Evolutionary conservation across 768 basidiomycete species (phyloP).

Genomic region (Psilocybe cubensis): DNA sequence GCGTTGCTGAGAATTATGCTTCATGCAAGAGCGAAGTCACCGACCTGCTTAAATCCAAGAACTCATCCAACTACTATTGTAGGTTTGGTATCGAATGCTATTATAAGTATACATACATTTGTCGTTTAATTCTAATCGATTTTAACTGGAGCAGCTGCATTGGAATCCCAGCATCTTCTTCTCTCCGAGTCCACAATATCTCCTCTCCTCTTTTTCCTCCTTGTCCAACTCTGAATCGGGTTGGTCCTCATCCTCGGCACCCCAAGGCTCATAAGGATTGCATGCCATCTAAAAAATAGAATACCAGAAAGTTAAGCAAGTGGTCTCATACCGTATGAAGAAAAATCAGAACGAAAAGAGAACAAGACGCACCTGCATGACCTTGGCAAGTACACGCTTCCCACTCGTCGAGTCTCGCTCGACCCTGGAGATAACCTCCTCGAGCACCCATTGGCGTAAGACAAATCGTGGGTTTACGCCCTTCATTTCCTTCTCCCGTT

Average conservation of each 20-base stretch:
- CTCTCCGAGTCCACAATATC: conserved; percentile 80
- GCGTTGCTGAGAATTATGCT: background rate
- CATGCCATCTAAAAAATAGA: conserved; percentile 75
- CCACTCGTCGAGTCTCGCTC: conserved; percentile 68
- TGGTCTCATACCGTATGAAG: background rate
- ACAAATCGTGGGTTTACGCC: conserved; percentile 88
- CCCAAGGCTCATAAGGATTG: conserved; percentile 86
- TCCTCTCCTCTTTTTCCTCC: conserved; percentile 70
- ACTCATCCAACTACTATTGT: background rate
- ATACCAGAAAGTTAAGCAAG: background rate
- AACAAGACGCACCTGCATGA: conserved; percentile 67
- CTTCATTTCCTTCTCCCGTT: conserved; percentile 53
- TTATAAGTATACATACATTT: background rate
- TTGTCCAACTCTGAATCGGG: conserved; percentile 51
- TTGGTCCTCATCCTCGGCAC: conserved; percentile 62
- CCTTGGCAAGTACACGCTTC: conserved; percentile 73
- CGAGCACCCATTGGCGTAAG: conserved; percentile 93
- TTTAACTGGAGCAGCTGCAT: conserved; percentile 89
- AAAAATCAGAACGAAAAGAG: background rate
- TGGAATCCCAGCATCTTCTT: conserved; percentile 85
- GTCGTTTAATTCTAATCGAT: background rate
- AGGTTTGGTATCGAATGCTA: background rate
- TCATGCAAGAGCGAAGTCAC: no score
- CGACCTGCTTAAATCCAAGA: background rate
- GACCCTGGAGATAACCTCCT: conserved; percentile 84